These are phyloP conservation scores for Cercospora beticola DNA, from an alignment of 2,329 filamentous ascomycete genomes.

Conservation along the genomic window DNA sequence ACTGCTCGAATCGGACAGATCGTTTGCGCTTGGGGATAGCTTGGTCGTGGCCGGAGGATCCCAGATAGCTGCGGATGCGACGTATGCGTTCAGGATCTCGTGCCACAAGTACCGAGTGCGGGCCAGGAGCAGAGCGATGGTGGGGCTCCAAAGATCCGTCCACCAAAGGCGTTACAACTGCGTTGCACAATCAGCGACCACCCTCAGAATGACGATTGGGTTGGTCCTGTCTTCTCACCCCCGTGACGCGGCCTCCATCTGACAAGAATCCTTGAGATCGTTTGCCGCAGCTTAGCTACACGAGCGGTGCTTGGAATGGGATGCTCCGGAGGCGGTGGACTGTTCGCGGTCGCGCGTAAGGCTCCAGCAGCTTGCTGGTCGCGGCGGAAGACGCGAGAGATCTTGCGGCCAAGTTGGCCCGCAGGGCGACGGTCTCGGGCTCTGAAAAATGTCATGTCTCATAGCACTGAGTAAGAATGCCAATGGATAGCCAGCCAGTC, in stretches of 20 bases:
- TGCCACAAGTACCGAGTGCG: conserved; percentile 22
- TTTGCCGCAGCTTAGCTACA: conserved; percentile 19
- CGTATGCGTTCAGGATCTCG: neutral
- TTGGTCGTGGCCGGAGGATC: conserved; percentile 19
- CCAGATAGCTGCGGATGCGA: conserved; percentile 8
- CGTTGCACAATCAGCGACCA: neutral
- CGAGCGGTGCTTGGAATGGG: neutral
- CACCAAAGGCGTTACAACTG: neutral
- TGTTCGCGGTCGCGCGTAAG: conserved; percentile 2
- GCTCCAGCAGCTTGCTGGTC: conserved; percentile 3
- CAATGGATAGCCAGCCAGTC: neutral
- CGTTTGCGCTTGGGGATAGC: conserved; percentile 25
- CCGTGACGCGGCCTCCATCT: conserved; percentile 2
- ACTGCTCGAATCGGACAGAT: conserved; percentile 29
- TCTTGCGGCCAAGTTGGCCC: conserved; percentile 9
- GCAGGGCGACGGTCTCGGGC: neutral
- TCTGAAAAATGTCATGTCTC: conserved; percentile 15
- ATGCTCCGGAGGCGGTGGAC: conserved; percentile 3
- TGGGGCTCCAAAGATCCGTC: conserved; percentile 26
- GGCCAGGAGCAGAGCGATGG: conserved; percentile 27
- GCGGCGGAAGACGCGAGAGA: conserved; percentile 21
- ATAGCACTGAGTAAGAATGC: neutral
- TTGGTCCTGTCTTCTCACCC: neutral
- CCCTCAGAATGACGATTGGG: neutral
- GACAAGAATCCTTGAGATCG: conserved; percentile 18